Percentiles rank a stretch among this genome's conserved stretches.
Conservation (phyloP, 2,329 filamentous ascomycete species). For the Lasiodiplodia hormozganensis region DNA sequence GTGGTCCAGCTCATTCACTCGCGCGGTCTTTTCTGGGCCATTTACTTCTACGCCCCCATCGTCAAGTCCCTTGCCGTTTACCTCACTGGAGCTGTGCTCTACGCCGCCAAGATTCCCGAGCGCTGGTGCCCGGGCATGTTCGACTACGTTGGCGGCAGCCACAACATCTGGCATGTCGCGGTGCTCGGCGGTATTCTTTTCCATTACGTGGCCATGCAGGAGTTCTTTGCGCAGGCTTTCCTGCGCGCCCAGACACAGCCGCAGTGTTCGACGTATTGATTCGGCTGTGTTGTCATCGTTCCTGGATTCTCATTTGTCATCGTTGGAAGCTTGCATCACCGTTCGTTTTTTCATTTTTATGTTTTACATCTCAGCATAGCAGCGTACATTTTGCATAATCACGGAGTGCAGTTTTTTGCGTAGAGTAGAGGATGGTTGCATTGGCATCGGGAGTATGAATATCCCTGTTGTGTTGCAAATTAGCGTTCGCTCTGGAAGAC, state of each 20-base stretch:
- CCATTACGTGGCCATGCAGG: slow-evolving; percentile 95
- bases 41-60: slow-evolving; percentile 88
- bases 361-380: neutral
- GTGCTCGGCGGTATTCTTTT: slow-evolving; percentile 96
- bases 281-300: neutral
- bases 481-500: neutral
- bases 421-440: neutral
- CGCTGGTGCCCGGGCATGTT: slow-evolving; percentile 92
- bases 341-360: neutral
- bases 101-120: slow-evolving; percentile 91
- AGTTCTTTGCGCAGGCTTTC: slow-evolving; percentile 75
- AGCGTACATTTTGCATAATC: neutral
- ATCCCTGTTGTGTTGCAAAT: neutral
- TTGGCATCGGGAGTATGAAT: neutral
- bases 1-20: slow-evolving; percentile 82
- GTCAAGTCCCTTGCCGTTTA: slow-evolving; percentile 88
- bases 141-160: slow-evolving; percentile 92
- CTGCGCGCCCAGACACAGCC: slow-evolving; percentile 41
- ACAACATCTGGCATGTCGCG: slow-evolving; percentile 97
- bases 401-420: neutral
- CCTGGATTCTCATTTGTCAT: neutral
- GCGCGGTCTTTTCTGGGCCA: slow-evolving; percentile 79
- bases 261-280: slow-evolving; percentile 35
- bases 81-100: slow-evolving; percentile 81
- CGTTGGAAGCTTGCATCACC: neutral